These are phyloP conservation scores for Blastobotrys niveus DNA, from an alignment of 1,139 yeast genomes.

Conservation along the genomic window DNA sequence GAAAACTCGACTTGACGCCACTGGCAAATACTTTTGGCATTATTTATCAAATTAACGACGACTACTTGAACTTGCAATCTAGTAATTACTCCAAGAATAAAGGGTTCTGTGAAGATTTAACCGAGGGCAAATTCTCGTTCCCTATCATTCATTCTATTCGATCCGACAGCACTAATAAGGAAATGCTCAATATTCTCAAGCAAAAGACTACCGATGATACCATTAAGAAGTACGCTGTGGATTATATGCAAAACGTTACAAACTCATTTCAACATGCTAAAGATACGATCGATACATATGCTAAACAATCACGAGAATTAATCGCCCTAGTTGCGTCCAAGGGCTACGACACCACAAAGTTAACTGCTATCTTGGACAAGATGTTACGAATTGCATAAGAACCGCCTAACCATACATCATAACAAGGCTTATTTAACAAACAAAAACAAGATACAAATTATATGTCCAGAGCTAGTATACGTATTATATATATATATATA, in stretches of 20 bases:
- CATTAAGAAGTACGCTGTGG: slow-evolving; percentile 46
- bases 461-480: too few relatives aligned
- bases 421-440: too few relatives aligned
- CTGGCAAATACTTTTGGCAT: slow-evolving; percentile 77
- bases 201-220: slow-evolving; percentile 37
- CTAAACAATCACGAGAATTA: slow-evolving; percentile 19
- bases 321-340: slow-evolving; percentile 15
- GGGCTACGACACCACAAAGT: slow-evolving; percentile 15
- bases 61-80: slow-evolving; percentile 59
- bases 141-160: slow-evolving; percentile 68
- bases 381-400: slow-evolving; percentile 16
- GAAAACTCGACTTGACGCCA: slow-evolving; percentile 40
- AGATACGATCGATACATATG: slow-evolving; percentile 21
- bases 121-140: slow-evolving; percentile 83
- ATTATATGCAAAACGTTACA: slow-evolving; percentile 39
- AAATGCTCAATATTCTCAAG: slow-evolving; percentile 39
- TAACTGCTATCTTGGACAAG: slow-evolving; percentile 18
- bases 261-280: slow-evolving; percentile 41
- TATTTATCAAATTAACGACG: slow-evolving; percentile 79
- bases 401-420: not conserved
- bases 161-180: slow-evolving; percentile 35
- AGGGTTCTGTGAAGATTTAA: slow-evolving; percentile 81
- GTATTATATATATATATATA: not conserved
- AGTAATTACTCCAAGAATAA: slow-evolving; percentile 53
- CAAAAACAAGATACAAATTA: too few relatives aligned